Evolutionary conservation across 1,284 basidiomycete species (phyloP), one percentile per base, ranked within the genome.

Genomic region (Fereydounia khargensis): DNA sequence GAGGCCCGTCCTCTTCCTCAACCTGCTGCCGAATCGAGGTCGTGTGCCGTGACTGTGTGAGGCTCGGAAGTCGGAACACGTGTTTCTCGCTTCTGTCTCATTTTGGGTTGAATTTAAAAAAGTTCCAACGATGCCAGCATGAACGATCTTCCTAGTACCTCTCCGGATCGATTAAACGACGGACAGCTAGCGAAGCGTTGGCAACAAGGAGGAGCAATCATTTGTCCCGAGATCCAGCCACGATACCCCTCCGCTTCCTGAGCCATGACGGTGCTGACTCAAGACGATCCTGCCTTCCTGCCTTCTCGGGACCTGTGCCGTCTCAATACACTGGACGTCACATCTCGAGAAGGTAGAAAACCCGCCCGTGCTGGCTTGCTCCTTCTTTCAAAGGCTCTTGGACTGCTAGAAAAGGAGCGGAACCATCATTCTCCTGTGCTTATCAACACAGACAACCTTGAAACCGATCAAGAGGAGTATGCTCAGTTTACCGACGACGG

Each of bases 301-400:
- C 61, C 61, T 17, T 59, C 52, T 28, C 61, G 61, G n/a, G 52
- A 64, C 24, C 61, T 64, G 18, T 42, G 36, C 24, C 35, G 37
- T 22, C 46, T 64, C 45, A 31, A 39, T 39, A 34, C 39, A 45
- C 52, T 61, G 36, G 48, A 55, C 36, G 28, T 52, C 28, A 9
- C 38, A 17, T 42, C 42, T 22, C 16, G 27, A 9, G 30, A 42
- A 35, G 55, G 51, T 28, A 19, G 51, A 19, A 31, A 25, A 23
- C 22, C 18, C 14, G 25, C 49, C 4, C 39, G 24, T 17, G 21
- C 11, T 32, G 54, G 51, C 16, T 42, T 61, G 14, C 42, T 40
- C 21, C 28, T 14, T 6, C 4, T 30, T 16, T 30, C 40, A 27
- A 18, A 34, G 14, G 40, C 40, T 18, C 32, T 42, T 18, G 33